Conservation (phyloP, 2,329 filamentous ascomycete genomes). For the Cladophialophora exuberans region DNA sequence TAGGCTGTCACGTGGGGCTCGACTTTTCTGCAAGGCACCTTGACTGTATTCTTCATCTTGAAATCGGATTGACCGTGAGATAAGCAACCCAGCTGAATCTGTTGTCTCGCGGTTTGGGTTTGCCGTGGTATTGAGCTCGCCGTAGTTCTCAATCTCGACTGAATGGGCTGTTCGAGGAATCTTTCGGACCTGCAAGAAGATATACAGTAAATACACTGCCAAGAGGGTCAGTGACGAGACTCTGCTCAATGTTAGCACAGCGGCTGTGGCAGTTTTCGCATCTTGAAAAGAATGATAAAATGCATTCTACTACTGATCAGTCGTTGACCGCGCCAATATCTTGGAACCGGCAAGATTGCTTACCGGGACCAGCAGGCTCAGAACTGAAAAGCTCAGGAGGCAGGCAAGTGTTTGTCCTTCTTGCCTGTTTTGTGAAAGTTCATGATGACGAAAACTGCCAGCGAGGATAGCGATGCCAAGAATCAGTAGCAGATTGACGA, state of each 20-base stretch:
- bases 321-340: conserved; percentile 1
- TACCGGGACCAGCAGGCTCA: conserved; percentile 76
- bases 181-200: conserved; percentile 73
- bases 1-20: not conserved
- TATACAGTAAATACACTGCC: conserved; percentile 73
- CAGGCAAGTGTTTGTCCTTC: conserved; percentile 87
- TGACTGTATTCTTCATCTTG: not conserved
- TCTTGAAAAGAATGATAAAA: conserved; percentile 19
- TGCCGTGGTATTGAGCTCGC: not conserved
- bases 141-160: not conserved
- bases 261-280: conserved; percentile 1
- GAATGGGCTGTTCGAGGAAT: conserved; percentile 44
- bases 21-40: not conserved
- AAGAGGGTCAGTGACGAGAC: conserved; percentile 76
- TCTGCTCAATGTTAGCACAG: conserved; percentile 36
- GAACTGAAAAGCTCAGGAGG: conserved; percentile 76
- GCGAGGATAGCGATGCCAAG: conserved; percentile 82
- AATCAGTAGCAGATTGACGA: conserved; percentile 90
- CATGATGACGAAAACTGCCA: conserved; percentile 72
- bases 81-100: not conserved
- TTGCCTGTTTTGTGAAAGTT: conserved; percentile 88
- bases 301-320: conserved; percentile 13
- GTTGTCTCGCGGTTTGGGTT: not conserved
- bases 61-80: conserved; percentile 3
- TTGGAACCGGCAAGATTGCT: not conserved